These are phyloP conservation scores for Mitragyna speciosa DNA, from an alignment of 257 asterid genomes.

Conservation along the genomic window DNA sequence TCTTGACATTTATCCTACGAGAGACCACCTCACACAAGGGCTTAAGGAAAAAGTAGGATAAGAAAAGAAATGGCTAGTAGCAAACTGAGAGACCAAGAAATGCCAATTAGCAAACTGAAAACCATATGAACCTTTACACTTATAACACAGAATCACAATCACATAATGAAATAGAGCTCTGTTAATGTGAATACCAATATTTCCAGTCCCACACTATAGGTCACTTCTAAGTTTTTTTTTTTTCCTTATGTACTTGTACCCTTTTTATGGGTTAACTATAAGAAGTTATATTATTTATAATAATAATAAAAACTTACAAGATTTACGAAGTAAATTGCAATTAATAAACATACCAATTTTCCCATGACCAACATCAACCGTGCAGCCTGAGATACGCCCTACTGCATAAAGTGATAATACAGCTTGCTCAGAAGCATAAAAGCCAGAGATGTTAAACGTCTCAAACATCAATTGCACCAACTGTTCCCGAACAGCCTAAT, in stretches of 20 bases:
- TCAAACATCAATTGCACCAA: slow-evolving; percentile 97
- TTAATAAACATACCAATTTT: slow-evolving; percentile 57
- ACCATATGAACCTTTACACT: not conserved
- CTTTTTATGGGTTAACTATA: not conserved
- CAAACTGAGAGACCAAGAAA: not conserved
- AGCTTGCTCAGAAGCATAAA: slow-evolving; percentile 94
- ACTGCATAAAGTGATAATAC: slow-evolving; percentile 92
- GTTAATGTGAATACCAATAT: not conserved
- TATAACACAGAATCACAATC: not conserved
- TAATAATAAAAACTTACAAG: not conserved
- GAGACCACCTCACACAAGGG: too few relatives aligned
- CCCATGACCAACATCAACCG: slow-evolving; percentile 90
- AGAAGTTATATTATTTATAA: not conserved
- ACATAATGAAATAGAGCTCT: not conserved
- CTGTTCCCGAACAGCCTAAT: slow-evolving; percentile 85
- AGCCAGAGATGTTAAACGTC: slow-evolving; percentile 84
- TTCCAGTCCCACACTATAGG: not conserved
- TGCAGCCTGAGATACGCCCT: slow-evolving; percentile 93
- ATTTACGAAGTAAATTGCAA: not conserved
- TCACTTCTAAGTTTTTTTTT: too few relatives aligned
- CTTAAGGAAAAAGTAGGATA: not conserved
- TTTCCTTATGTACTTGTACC: not conserved
- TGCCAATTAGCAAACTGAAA: not conserved
- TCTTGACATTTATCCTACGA: too few relatives aligned
- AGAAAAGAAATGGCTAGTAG: not conserved